Evolutionary conservation across 208 protist species (phyloP).

Genomic region (Wallacemonas sp.): DNA sequence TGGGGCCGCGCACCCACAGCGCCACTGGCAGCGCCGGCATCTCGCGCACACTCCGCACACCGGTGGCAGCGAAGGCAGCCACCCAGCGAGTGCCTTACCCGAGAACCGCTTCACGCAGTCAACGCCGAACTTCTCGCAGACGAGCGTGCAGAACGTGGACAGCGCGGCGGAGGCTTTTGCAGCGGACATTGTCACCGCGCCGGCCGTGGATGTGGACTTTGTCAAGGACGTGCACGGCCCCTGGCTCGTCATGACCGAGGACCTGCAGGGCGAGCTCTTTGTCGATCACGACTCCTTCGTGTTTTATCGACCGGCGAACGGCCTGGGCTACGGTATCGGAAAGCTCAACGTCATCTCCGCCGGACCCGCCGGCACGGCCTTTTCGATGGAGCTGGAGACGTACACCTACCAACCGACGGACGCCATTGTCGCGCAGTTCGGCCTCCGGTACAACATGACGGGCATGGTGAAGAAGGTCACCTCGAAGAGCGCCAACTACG

Average conservation of each 20-base stretch:
- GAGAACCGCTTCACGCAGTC: slow-evolving; percentile 46
- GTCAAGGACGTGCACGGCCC: slow-evolving; percentile 75
- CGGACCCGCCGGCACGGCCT: slow-evolving; percentile 50
- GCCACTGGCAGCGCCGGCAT: too few relatives aligned
- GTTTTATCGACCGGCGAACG: slow-evolving; percentile 83
- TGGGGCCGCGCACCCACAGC: too few relatives aligned
- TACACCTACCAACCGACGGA: slow-evolving; percentile 76
- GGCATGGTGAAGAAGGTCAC: slow-evolving; percentile 75
- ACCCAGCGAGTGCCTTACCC: neutral
- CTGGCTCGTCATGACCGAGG: slow-evolving; percentile 89
- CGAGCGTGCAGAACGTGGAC: slow-evolving; percentile 16
- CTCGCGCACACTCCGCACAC: too few relatives aligned
- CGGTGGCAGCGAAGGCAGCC: neutral
- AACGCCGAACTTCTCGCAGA: slow-evolving; percentile 70
- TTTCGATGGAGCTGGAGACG: slow-evolving; percentile 67
- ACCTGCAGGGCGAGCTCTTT: slow-evolving; percentile 86
- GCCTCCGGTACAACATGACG: slow-evolving; percentile 46
- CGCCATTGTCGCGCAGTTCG: slow-evolving; percentile 41
- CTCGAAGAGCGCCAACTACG: slow-evolving; percentile 56
- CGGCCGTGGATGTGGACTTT: slow-evolving; percentile 61
- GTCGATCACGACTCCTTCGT: slow-evolving; percentile 85
- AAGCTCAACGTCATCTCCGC: slow-evolving; percentile 52
- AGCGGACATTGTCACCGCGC: slow-evolving; percentile 61
- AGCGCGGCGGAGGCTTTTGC: slow-evolving; percentile 28
- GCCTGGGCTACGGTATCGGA: slow-evolving; percentile 87